Evolutionary conservation across 352 stramenopile genomes (phyloP).

Genomic region (Pythium coloratum): DNA sequence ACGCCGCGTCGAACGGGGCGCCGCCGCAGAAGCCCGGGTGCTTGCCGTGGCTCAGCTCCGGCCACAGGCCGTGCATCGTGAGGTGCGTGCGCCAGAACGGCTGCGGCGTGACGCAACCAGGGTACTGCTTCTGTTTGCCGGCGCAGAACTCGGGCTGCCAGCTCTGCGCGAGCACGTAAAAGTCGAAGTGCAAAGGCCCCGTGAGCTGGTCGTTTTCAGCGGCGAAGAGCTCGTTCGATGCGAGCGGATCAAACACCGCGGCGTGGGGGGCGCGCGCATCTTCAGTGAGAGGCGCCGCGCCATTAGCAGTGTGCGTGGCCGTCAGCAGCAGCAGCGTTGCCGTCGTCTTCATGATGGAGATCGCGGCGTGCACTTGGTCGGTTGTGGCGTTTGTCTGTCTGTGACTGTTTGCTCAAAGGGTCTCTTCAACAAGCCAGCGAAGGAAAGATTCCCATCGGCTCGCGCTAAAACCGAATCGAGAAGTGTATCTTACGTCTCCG

Average conservation of each 20-base stretch:
- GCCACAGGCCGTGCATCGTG: constrained; percentile 90
- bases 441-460: constrained; percentile 8
- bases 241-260: constrained; percentile 18
- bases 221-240: neutral
- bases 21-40: constrained; percentile 77
- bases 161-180: constrained; percentile 91
- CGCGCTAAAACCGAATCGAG: constrained; percentile 24
- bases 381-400: constrained; percentile 5
- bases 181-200: constrained; percentile 54
- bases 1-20: constrained; percentile 66
- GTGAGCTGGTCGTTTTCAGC: neutral
- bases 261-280: neutral
- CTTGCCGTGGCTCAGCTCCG: constrained; percentile 60
- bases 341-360: neutral
- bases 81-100: constrained; percentile 83
- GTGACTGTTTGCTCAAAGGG: neutral
- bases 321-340: constrained; percentile 3
- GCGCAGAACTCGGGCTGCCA: constrained; percentile 89
- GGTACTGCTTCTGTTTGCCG: constrained; percentile 53
- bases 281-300: neutral
- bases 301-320: neutral
- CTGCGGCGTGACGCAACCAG: constrained; percentile 65
- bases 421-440: constrained; percentile 6
- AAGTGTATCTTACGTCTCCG: constrained; percentile 4
- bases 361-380: constrained; percentile 6